Conservation (phyloP, 2,329 filamentous ascomycete genomes). For the Epicoccum sorghinum region DNA sequence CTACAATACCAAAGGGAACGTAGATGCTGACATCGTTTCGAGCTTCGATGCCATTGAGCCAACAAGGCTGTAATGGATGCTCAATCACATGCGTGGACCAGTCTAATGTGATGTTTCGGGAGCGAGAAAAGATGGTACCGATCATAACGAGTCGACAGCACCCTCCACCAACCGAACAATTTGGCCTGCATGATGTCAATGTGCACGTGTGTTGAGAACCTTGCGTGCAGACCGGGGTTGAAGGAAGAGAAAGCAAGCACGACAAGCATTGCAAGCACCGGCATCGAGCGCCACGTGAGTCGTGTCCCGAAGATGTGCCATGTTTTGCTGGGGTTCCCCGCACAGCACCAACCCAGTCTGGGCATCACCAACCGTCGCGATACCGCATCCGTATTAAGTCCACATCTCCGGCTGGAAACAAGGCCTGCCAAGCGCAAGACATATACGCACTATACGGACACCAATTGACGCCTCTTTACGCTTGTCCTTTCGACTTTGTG, state of each 20-base stretch:
- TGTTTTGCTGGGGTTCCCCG: slow-evolving; percentile 2
- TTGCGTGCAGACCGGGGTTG: background rate
- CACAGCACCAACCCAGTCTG: background rate
- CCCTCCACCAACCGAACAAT: no score
- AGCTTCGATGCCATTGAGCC: no score
- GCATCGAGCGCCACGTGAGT: slow-evolving; percentile 1
- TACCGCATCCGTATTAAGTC: background rate
- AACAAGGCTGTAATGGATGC: no score
- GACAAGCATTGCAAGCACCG: background rate
- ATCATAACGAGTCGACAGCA: no score
- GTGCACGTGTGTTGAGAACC: background rate
- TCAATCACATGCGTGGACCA: no score
- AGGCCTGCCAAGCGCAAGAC: background rate
- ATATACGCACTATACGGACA: background rate
- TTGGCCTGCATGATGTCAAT: background rate
- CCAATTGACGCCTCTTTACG: background rate
- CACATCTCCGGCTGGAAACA: background rate
- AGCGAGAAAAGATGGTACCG: no score
- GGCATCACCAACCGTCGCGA: background rate
- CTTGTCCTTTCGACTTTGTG: background rate
- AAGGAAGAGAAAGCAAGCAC: background rate
- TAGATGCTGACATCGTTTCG: no score
- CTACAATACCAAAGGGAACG: no score
- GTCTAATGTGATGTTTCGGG: no score
- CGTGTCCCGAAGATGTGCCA: slow-evolving; percentile 9